Conservation (phyloP, 1,284 basidiomycete species). For the Moniliophthora roreri region DNA sequence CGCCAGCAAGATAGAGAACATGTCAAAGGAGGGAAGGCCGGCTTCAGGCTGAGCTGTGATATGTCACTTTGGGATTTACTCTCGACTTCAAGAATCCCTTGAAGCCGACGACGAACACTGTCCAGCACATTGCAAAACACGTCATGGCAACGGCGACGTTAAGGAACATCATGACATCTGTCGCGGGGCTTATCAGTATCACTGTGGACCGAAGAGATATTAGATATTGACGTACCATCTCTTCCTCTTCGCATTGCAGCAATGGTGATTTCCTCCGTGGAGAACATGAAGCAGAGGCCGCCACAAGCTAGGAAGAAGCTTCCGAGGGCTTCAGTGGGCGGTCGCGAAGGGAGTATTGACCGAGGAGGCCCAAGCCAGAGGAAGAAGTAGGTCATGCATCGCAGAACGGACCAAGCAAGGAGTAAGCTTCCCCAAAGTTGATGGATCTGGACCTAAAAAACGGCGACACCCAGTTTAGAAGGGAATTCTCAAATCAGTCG, state of each 20-base stretch:
- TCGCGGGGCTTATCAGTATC: not conserved
- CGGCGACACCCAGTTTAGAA: slow-evolving; percentile 5
- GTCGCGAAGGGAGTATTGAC: slow-evolving; percentile 85
- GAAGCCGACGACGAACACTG: slow-evolving; percentile 66
- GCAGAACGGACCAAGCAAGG: slow-evolving; percentile 74
- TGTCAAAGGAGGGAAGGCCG: not conserved
- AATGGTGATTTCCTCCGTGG: slow-evolving; percentile 87
- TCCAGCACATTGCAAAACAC: slow-evolving; percentile 83
- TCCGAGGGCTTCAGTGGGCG: slow-evolving; percentile 90
- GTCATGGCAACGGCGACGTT: slow-evolving; percentile 81
- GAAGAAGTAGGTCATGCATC: slow-evolving; percentile 92
- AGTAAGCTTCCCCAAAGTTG: slow-evolving; percentile 91
- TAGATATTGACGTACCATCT: slow-evolving; percentile 59
- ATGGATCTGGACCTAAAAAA: slow-evolving; percentile 79
- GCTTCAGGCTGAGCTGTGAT: slow-evolving; percentile 43
- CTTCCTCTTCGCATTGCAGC: slow-evolving; percentile 90
- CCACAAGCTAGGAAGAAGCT: slow-evolving; percentile 88
- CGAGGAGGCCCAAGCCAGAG: slow-evolving; percentile 81
- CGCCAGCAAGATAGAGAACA: not conserved
- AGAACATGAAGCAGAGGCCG: slow-evolving; percentile 90
- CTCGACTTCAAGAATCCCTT: slow-evolving; percentile 77
- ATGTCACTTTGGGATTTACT: slow-evolving; percentile 37
- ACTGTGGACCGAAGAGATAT: not conserved
- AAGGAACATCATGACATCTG: slow-evolving; percentile 85
- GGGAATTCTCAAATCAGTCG: not conserved